Base-by-base conservation (phyloP, 306 rosid species). In the Cicer chorassanicum region DNA sequence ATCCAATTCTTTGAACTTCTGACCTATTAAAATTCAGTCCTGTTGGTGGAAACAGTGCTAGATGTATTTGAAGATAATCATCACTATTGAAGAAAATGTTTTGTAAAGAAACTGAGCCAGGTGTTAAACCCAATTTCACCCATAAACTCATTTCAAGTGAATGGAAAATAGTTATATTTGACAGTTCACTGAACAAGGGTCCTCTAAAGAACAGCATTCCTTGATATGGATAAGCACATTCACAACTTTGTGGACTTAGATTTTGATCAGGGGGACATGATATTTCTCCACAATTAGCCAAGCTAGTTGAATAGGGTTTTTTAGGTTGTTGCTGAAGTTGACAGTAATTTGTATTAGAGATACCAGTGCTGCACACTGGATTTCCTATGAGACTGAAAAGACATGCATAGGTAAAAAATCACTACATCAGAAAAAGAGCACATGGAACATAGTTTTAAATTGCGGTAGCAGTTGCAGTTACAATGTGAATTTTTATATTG, bases 171-270 rank as follows among this genome's bases (percentile, higher is more conserved):
- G 11, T 89, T 16, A 64, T 76, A 70, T 82, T 82, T 34, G 98
- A 84, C 62, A 94, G 38, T 38, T 88, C 96, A 71, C 97, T 84
- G 79, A 94, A 94, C 44, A 72, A 40, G 21, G 99, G 97, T 51
- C 86, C 99, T 89, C 98, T 86, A 46, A 94, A 94, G 62, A 84
- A 85, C 63, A 94, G 3, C 45, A 70, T 90, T 71, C 99, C 99
- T 85, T 82, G 80, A 53, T 82, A 94, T 54, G 99, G 98, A 81
- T 80, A 87, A 15, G 91, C 92, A 79, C 99, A 92, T 77, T 89
- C 91, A 66, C 99, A 94, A 77, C 93, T 94, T 78, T 88, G 97
- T 13, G 97, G 99, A 80, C 88, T 92, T 59, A 87, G 69, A 82
- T 88, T 87, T 80, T 90, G 87, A 62, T 86, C 89, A 11, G 50